A percentile compares a stretch with the other conserved stretches of the same genome.
phyloP scores from a whole-genome alignment of 2,329 filamentous ascomycete species.

The Tolypocladium tundrense region DNA sequence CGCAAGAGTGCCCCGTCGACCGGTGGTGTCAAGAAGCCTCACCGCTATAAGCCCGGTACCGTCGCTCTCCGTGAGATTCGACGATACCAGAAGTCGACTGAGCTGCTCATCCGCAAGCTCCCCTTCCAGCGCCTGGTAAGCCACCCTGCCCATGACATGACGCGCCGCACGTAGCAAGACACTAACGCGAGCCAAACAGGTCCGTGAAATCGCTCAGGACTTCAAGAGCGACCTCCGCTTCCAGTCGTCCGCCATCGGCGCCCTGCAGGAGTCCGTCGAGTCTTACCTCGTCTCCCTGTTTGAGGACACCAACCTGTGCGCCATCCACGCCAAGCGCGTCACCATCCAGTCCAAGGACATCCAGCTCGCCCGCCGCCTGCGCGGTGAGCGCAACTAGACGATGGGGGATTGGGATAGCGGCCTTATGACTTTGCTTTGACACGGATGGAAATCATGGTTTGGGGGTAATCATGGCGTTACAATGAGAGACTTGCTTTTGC shows the following conservation, averaged over 20 bases:
- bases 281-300: conserved; percentile 97
- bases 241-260: conserved; percentile 96
- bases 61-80: conserved; percentile 98
- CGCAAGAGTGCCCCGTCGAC: conserved; percentile 97
- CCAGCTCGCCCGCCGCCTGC: conserved; percentile 88
- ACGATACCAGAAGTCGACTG: conserved; percentile 95
- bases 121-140: conserved; percentile 89
- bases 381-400: conserved; percentile 79
- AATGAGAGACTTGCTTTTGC: conserved; percentile 28
- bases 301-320: conserved; percentile 96
- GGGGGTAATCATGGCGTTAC: conserved; percentile 37
- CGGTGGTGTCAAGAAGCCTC: conserved; percentile 94
- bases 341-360: conserved; percentile 98
- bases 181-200: conserved; percentile 26
- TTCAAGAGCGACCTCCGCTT: conserved; percentile 94
- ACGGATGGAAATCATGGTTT: conserved; percentile 23
- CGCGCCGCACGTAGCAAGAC: neutral
- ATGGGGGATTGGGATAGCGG: conserved; percentile 9
- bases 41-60: conserved; percentile 83
- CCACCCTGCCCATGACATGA: neutral
- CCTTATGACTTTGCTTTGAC: conserved; percentile 32
- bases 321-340: conserved; percentile 98
- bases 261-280: conserved; percentile 96
- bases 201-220: conserved; percentile 92
- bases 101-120: conserved; percentile 92